Conservation (phyloP, 164 flowering plant genomes). For the Pachysandra terminalis region DNA sequence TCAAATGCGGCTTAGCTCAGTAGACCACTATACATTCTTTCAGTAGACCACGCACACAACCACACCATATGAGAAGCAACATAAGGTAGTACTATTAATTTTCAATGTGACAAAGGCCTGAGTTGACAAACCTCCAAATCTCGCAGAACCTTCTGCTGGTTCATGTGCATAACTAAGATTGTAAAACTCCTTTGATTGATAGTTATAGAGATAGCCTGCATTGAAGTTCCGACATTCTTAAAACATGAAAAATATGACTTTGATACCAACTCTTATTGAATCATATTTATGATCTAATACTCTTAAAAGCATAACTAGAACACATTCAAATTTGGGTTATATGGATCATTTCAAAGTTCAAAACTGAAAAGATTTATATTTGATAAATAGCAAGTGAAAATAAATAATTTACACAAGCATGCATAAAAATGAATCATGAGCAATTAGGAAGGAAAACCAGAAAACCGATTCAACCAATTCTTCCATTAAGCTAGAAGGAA, state of each 20-base stretch:
- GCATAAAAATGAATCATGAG: too few relatives aligned
- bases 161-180: conserved; percentile 85
- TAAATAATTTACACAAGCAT: too few relatives aligned
- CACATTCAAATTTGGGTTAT: neutral
- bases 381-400: too few relatives aligned
- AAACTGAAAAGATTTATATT: neutral
- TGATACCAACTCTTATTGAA: too few relatives aligned
- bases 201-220: conserved; percentile 90
- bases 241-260: too few relatives aligned
- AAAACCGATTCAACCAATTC: too few relatives aligned
- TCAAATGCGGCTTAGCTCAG: neutral
- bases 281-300: too few relatives aligned
- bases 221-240: neutral
- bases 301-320: too few relatives aligned
- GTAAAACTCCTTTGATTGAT: conserved; percentile 84
- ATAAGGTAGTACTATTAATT: neutral
- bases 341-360: neutral
- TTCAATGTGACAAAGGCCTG: neutral
- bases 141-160: conserved; percentile 61
- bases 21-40: neutral
- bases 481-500: too few relatives aligned
- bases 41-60: neutral
- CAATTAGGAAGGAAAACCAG: too few relatives aligned
- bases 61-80: too few relatives aligned
- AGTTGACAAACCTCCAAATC: conserved; percentile 67